phyloP scores from a whole-genome alignment of 805 yeast genomes.

The Suhomyces emberorum region DNA sequence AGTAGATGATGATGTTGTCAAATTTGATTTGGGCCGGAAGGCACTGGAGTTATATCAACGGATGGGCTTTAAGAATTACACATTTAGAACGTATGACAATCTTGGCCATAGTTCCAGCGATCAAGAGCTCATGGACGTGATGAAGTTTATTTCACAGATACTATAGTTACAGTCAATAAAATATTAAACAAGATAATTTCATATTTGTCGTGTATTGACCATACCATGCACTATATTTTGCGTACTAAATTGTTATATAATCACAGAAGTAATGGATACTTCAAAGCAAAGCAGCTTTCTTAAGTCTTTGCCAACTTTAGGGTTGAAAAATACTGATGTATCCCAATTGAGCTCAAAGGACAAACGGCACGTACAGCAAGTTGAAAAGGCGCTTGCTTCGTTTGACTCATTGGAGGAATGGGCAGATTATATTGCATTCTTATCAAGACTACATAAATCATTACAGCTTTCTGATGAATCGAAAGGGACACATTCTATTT shows the following conservation, averaged over 20 bases:
- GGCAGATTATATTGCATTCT: constrained; percentile 95
- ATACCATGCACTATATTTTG: no score
- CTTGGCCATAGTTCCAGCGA: constrained; percentile 67
- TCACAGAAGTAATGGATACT: no score
- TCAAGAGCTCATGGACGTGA: constrained; percentile 60
- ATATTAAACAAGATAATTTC: no score
- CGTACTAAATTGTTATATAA: no score
- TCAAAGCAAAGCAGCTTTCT: no score
- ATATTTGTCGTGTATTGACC: no score
- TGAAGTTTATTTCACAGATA: constrained; percentile 31
- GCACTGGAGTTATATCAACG: constrained; percentile 45
- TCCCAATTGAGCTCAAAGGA: constrained; percentile 40
- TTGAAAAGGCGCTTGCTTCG: constrained; percentile 67
- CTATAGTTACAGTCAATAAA: no score
- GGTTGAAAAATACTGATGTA: constrained; percentile 7
- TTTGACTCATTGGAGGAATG: constrained; percentile 90
- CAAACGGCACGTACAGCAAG: constrained; percentile 60
- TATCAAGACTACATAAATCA: constrained; percentile 75
- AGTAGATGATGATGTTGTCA: constrained; percentile 64
- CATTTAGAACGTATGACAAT: constrained; percentile 55
- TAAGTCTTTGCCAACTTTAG: no score
- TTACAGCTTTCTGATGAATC: constrained; percentile 36
- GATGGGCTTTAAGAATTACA: constrained; percentile 40
- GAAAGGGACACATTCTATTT: constrained; percentile 18
- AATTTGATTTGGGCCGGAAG: constrained; percentile 33